Base-by-base conservation (phyloP, 2,329 filamentous ascomycete species). In the Dactylellina sp. region DNA sequence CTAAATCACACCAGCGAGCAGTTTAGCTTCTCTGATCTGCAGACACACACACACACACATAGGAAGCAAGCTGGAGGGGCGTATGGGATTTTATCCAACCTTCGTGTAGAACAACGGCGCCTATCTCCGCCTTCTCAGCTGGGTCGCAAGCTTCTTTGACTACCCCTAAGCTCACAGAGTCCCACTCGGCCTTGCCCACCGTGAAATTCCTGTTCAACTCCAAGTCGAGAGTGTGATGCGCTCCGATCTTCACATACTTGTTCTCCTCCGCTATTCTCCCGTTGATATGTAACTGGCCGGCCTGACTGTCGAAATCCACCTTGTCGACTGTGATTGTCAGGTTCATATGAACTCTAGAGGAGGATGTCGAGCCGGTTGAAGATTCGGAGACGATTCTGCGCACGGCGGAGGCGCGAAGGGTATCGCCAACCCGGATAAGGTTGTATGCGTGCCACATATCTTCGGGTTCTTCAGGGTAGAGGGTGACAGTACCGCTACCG, bases 71-170 rank as follows among this genome's bases (percentile, higher is more conserved):
- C 9, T 7, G 25, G n/a, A n/a, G n/a, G n/a, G n/a, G n/a, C n/a
- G n/a, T n/a, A n/a, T n/a, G n/a, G n/a, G 20, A 37, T 46, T 47
- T 28, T 25, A 44, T n/a, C 20, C 53, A n/a, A 14, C 91, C 91
- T 79, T 98, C 94, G 78, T 96, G 91, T 90, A 99, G 94, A 22
- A 98, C 91, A 0, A 98, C 89, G 0, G 95, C 94, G 63, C 93
- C 92, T 16, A 96, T 86, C 75, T 94, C 90, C 0, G 92, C 93
- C 75, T 91, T 89, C 79, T 89, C 89, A 76, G 92, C 89, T 77
- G 91, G 88, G 78, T 91, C 89, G 12, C 94, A 85, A 0, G 93
- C 90, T 80, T 97, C 92, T 65, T 87, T 85, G 9, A 99, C 85
- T 49, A 91, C 89, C 71, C 91, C 89, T 52, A 90, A 83, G 2